Evolutionary conservation across 164 flowering plant genomes (phyloP), one percentile per base, ranked within the genome.

Genomic region (Paratinospora sagittata): DNA sequence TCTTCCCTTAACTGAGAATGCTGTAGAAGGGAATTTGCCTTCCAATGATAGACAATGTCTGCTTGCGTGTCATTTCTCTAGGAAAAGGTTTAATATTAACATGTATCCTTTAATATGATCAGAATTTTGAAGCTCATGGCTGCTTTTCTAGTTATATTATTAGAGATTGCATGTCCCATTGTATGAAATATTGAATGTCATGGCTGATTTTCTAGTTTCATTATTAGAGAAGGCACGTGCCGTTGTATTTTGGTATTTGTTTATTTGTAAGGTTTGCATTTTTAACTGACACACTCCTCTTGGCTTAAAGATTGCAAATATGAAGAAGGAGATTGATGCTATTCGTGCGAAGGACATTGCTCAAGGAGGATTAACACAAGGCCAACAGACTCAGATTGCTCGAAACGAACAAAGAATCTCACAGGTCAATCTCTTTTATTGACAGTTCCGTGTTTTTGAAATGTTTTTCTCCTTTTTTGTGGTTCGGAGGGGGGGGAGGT

Each of bases 311-410:
- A 82, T 96, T 81, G 89, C 89, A 70, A 85, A 93, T 79, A 96
- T 96, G 99, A 96, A 86, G 85, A 96, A 90, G 84, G 98, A 96
- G 80, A 93, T 96, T 71, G 93, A 88, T 82, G 92, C 93, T 17
- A 96, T 93, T 75, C 92, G 93, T 71, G 92, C 84, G 47, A 96
- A 96, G 81, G 99, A 96, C 76, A 96, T 93, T 77, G 37, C 91
- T 75, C 99, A 96, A 84, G 99, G 99, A 73, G 99, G 98, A 39
- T 81, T 96, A 78, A 91, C 98, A 23, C 98, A 96, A 78, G 99
- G 98, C n/a, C 99, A 96, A 63, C 99, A 93, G 81, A 96, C 98
- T 69, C 99, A 96, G 79, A 96, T 96, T 81, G 99, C 99, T 74
- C 81, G 98, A 62, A 96, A 96, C 82, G 99, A 96, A 73, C 95